A percentile compares a stretch with the other conserved stretches of the same genome.
Conservation (phyloP, 768 basidiomycete species). For the Phanerodontia chrysosporium region DNA sequence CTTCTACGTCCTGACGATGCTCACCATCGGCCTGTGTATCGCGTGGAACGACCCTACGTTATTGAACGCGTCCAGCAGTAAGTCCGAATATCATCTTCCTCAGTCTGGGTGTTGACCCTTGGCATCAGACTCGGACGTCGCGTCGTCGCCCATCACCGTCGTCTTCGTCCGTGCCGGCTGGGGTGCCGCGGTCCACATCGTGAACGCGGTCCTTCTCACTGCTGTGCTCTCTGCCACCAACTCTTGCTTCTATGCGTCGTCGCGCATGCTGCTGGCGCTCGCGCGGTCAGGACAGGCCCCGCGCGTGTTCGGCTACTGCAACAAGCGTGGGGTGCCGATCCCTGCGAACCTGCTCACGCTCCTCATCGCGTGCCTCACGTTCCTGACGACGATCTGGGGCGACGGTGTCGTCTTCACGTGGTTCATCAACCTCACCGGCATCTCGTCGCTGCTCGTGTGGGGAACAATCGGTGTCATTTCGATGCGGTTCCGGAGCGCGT, state of each 20-base stretch:
- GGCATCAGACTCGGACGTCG: slow-evolving; percentile 41
- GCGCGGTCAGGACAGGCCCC: slow-evolving; percentile 66
- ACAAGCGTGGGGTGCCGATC: slow-evolving; percentile 59
- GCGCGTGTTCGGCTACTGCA: slow-evolving; percentile 58
- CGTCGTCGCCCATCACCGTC: slow-evolving; percentile 60
- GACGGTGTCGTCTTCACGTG: slow-evolving; percentile 50
- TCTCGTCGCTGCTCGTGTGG: slow-evolving; percentile 68
- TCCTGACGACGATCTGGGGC: slow-evolving; percentile 57
- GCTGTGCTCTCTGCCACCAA: slow-evolving; percentile 63
- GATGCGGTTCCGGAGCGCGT: slow-evolving; percentile 59
- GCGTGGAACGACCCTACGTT: slow-evolving; percentile 54
- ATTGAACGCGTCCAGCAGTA: slow-evolving; percentile 41
- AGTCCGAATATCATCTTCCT: slow-evolving; percentile 12
- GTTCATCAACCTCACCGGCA: slow-evolving; percentile 62
- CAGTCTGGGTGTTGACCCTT: neutral
- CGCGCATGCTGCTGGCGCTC: slow-evolving; percentile 52
- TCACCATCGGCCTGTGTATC: slow-evolving; percentile 64
- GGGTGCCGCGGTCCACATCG: slow-evolving; percentile 54
- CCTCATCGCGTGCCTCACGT: slow-evolving; percentile 45
- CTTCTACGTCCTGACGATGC: slow-evolving; percentile 60
- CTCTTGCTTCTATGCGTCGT: slow-evolving; percentile 63
- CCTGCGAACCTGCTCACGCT: slow-evolving; percentile 49
- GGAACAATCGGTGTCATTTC: slow-evolving; percentile 51
- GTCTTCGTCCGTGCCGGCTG: slow-evolving; percentile 61
- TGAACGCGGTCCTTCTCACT: slow-evolving; percentile 66